Evolutionary conservation across 129 eudicot genomes (phyloP), one percentile per base, ranked within the genome.

Genomic region (Glebionis coronaria): DNA sequence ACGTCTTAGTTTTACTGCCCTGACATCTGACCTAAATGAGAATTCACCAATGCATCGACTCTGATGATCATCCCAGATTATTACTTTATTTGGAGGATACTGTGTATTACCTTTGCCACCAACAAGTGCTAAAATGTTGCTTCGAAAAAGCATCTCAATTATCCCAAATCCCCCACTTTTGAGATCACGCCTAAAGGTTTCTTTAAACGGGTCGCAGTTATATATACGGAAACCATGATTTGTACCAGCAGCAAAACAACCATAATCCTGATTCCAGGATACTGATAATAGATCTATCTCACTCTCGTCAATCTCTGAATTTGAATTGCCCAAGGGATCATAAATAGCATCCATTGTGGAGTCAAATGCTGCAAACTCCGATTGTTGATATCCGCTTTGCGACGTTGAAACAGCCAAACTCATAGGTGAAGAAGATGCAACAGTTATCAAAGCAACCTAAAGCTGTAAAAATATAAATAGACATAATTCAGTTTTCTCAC

Each of bases 181-280:
- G 51, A 91, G 82, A 69, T 91, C 93, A 21, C 97, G 85, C 64
- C 97, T 82, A 55, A 87, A 91, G 19, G 97, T 91, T 75, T 91
- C 95, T 62, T 83, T 83, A 42, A 87, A 91, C 27, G 95, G 95
- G 21, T 87, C 85, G 60, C 95, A 91, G 59, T 85, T 87, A 56
- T 91, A 91, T 46, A 91, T 87, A 25, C 93, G 93, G 12, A 91
- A 91, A 66, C 95, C 97, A 64, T 70, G 80, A 64, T 78, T 85
- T 54, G 97, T 91, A 62, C 95, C 97, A 60, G 95, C 90, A 70
- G 97, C 89, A 79, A 91, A 91, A 76, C 97, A 91, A 60, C 91
- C 82, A 67, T 82, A 91, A 69, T 91, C 97, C 82, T 85, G 97
- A 78, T 91, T 91, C 97, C 97, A 91, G n/a, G 90, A 84, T 28